Evolutionary conservation across 306 rosid species (phyloP), one percentile per base, ranked within the genome.

Genomic region (Heteromeles arbutifolia): DNA sequence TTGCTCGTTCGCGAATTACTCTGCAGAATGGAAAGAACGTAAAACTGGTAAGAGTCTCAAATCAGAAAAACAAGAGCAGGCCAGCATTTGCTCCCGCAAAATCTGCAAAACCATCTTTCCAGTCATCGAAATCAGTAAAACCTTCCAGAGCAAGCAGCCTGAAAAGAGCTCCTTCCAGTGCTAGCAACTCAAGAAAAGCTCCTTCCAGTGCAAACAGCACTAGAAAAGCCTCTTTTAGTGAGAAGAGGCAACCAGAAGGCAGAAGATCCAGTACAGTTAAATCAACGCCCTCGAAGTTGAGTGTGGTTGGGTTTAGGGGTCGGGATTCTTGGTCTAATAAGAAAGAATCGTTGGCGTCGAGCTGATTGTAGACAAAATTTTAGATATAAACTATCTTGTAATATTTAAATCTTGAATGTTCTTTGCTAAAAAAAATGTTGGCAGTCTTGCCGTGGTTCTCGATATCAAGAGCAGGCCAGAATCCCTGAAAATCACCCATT

Each of bases 291-390:
- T 85, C 95, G 12, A 95, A 95, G 77, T 81, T 95, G 31, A 86
- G 81, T 29, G 93, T 95, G 37, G 97, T 92, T 28, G 97, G 97
- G 75, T 92, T 95, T 82, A 89, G 97, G 82, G 97, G 97, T 17
- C 81, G 89, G 75, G 86, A 69, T 70, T 81, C 87, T 50, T 75
- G 81, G 75, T 80, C 90, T 24, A 65, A 71, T 32, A 88, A 87
- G 85, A 84, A 73, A 77, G 83, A 70, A 77, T 74, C 91, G n/a
- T n/a, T 22, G 9, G 79, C 68, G 52, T 84, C 85, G 77, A 74
- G 81, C 73, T 80, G 80, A 83, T 74, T 44, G 34, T 39, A 76
- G 10, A 48, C 59, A 59, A 59, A 11, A 5, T 11, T 70, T 65
- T 53, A 34, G 67, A 53, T 48, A 48, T 48, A 48, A 48, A 48